Percentiles rank a stretch among this genome's conserved stretches.
Evolutionary conservation across 225 moss, liverwort and hornwort genomes (phyloP).

Genomic region (Polytrichum formosum): DNA sequence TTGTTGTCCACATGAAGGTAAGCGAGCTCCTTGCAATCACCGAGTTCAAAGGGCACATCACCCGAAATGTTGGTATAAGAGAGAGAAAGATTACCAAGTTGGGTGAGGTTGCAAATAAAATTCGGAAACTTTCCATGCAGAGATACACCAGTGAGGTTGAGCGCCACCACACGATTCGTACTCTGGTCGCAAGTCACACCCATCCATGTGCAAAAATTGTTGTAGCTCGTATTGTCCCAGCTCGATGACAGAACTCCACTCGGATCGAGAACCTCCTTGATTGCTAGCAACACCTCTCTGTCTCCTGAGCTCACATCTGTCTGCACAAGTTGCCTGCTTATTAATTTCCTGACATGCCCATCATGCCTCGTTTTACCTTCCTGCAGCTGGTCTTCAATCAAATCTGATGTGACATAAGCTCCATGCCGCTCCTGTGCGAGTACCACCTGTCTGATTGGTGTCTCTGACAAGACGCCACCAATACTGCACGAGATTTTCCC

Average conservation of each 20-base stretch:
- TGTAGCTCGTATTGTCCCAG: slow-evolving; percentile 9
- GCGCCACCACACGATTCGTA: slow-evolving; percentile 11
- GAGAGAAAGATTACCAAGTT: slow-evolving; percentile 15
- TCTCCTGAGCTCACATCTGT: background rate
- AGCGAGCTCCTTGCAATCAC: slow-evolving; percentile 8
- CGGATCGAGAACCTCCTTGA: slow-evolving; percentile 25
- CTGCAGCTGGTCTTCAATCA: too few species aligned
- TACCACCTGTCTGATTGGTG: too few species aligned
- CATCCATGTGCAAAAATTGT: slow-evolving; percentile 8
- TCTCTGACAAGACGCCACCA: too few species aligned
- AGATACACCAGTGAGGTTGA: slow-evolving; percentile 9
- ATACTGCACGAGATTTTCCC: too few species aligned
- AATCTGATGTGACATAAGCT: too few species aligned
- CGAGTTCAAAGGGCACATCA: slow-evolving; percentile 10
- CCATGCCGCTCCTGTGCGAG: too few species aligned
- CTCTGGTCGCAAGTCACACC: slow-evolving; percentile 7
- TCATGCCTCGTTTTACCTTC: too few species aligned
- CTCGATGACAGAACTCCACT: slow-evolving; percentile 5
- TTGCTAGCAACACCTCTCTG: slow-evolving; percentile 8
- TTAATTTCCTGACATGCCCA: too few species aligned
- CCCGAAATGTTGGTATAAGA: slow-evolving; percentile 16
- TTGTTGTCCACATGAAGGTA: slow-evolving; percentile 25
- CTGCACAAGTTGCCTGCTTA: background rate
- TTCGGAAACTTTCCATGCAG: slow-evolving; percentile 11
- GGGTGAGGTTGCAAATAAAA: slow-evolving; percentile 26